Evolutionary conservation across 1,284 basidiomycete genomes (phyloP).

Genomic region (Heterobasidion occidentale): DNA sequence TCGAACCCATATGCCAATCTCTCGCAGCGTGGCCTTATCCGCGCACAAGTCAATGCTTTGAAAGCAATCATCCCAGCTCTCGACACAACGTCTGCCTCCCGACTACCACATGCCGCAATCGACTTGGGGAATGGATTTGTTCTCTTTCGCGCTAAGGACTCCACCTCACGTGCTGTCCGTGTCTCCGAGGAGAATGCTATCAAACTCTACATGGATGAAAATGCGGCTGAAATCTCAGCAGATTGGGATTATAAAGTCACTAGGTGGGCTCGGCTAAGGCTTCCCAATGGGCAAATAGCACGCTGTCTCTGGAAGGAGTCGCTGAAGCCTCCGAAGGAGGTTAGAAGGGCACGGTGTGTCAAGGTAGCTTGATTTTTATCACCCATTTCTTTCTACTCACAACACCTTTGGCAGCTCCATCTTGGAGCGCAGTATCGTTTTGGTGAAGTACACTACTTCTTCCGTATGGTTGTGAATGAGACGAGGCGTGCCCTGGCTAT

Average conservation of each 20-base stretch:
- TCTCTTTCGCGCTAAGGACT: neutral
- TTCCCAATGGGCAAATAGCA: too few relatives aligned
- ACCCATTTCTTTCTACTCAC: neutral
- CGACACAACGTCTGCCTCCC: neutral
- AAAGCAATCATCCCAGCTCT: constrained; percentile 12
- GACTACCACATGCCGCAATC: neutral
- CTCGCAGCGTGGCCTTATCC: constrained; percentile 9
- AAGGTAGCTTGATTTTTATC: neutral
- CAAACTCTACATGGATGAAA: too few relatives aligned
- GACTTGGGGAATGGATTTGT: constrained; percentile 11
- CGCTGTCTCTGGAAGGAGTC: too few relatives aligned
- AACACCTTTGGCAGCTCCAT: neutral
- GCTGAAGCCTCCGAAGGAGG: too few relatives aligned
- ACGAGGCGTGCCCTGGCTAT: neutral
- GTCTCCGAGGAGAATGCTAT: too few relatives aligned
- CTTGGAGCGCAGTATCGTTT: neutral
- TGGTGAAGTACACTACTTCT: neutral
- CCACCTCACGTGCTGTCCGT: too few relatives aligned
- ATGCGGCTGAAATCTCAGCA: too few relatives aligned
- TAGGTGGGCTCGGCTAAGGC: too few relatives aligned
- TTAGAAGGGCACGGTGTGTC: neutral
- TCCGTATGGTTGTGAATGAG: neutral
- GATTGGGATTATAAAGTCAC: too few relatives aligned
- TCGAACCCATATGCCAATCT: constrained; percentile 17
- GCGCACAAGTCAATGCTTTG: constrained; percentile 14